Conservation (phyloP, 345 rosid genomes). For the Garcia nutans region DNA sequence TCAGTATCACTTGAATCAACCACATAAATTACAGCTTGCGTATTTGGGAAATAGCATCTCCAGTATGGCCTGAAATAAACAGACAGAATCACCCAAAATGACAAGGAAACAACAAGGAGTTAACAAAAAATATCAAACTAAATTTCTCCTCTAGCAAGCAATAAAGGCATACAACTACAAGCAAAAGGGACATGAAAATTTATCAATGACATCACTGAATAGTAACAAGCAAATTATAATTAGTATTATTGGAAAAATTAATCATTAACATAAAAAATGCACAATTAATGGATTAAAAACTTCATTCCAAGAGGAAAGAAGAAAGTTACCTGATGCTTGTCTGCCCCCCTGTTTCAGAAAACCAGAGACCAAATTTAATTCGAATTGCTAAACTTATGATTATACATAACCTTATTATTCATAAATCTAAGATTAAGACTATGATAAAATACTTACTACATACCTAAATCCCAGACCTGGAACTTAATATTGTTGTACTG, state of each 20-base stretch:
- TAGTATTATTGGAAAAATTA: neutral
- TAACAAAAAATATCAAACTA: neutral
- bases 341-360: conserved; percentile 28
- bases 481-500: conserved; percentile 93
- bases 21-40: conserved; percentile 75
- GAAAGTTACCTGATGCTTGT: conserved; percentile 25
- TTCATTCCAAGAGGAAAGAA: neutral
- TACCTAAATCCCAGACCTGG: conserved; percentile 61
- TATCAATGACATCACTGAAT: neutral
- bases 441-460: neutral
- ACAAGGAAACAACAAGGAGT: neutral
- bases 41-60: conserved; percentile 85
- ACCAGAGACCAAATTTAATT: conserved; percentile 1
- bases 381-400: neutral
- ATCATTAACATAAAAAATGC: too few species aligned
- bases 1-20: conserved; percentile 81
- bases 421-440: neutral
- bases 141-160: neutral
- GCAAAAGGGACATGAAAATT: neutral
- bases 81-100: neutral
- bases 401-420: neutral
- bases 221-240: too few species aligned
- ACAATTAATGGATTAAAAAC: neutral
- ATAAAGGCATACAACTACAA: neutral
- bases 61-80: conserved; percentile 61